A percentile compares a stretch with the other conserved stretches of the same genome.
phyloP scores from a whole-genome alignment of 192 early-diverging fungal species.

The Podila verticillata region DNA sequence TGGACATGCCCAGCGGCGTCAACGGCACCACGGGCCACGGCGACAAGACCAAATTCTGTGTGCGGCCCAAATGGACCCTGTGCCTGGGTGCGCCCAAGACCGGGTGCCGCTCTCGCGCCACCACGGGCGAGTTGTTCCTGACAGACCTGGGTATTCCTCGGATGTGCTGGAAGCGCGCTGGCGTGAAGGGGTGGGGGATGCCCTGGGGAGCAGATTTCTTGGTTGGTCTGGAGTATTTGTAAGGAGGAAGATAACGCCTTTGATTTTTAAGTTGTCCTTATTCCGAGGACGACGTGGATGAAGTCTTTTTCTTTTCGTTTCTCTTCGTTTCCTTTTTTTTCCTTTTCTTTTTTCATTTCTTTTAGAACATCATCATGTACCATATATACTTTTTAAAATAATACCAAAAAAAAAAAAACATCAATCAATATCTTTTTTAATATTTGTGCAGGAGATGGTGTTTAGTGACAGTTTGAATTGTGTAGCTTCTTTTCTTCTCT shows the following conservation, averaged over 20 bases:
- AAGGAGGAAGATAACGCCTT: background rate
- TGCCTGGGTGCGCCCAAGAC: slow-evolving; percentile 78
- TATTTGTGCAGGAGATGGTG: background rate
- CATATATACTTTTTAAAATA: too few relatives aligned
- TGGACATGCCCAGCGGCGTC: slow-evolving; percentile 80
- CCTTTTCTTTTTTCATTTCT: background rate
- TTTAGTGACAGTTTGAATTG: too few relatives aligned
- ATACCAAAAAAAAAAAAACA: background rate
- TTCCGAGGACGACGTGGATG: too few relatives aligned
- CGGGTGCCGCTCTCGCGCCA: slow-evolving; percentile 64
- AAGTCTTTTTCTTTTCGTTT: background rate
- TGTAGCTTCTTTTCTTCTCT: background rate
- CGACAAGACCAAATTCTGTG: slow-evolving; percentile 56
- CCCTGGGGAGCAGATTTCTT: slow-evolving; percentile 72
- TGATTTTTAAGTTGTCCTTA: too few relatives aligned
- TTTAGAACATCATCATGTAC: background rate
- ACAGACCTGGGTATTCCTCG: slow-evolving; percentile 81
- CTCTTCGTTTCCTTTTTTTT: background rate
- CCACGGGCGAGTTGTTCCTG: slow-evolving; percentile 78
- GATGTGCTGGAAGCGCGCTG: slow-evolving; percentile 66
- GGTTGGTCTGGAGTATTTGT: slow-evolving; percentile 62
- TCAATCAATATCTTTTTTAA: background rate
- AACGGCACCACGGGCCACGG: slow-evolving; percentile 54
- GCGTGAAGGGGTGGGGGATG: slow-evolving; percentile 60
- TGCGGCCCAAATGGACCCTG: slow-evolving; percentile 81